Base-by-base conservation (phyloP, 441 rosid genomes). In the Capsella rubella region DNA sequence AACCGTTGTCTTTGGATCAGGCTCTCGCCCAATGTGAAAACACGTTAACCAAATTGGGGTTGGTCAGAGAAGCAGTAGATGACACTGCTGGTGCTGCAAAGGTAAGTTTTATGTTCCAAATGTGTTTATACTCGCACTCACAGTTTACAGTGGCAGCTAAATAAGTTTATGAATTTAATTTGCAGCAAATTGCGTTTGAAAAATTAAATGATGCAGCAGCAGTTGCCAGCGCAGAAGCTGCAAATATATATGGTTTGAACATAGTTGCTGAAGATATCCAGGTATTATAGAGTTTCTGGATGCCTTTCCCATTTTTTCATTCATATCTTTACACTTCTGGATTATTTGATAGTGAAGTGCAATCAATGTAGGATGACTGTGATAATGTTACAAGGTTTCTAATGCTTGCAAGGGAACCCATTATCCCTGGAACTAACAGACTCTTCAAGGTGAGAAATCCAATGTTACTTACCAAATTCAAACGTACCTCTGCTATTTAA, bases 61-160 rank as follows among this genome's bases (percentile, higher is more conserved):
- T 95, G 83, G 88, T 90, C 53, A 87, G 94, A 82, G 98, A 91
- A 90, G 95, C 98, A 28, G 85, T 88, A 37, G 97, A 91, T 71
- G 99, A 95, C 78, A 95, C 99, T 49, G 99, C 99, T 58, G 97
- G 98, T 81, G 97, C 99, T 53, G 99, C 99, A 25, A 86, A 91
- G 97, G 99, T 93, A 67, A 64, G 74, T 35, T 35, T 37, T 59
- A 3, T 46, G 55, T 7, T 63, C 6, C 21, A 4, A 14, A 42
- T 49, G 39, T 55, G 25, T 15, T 32, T 61, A 46, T 46, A 31
- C 15, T 42, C n/a, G 45, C 40, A 29, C 37, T 47, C 67, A 31
- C 52, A 15, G 31, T 55, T 62, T 34, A 65, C 62, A 31, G 0
- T 68, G 68, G 62, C 8, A 43, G 35, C 55, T 81, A 47, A 74